Percentiles rank a stretch among this genome's conserved stretches.
phyloP scores from a whole-genome alignment of 2,329 filamentous ascomycete species.

The Fusarium tricinctum region DNA sequence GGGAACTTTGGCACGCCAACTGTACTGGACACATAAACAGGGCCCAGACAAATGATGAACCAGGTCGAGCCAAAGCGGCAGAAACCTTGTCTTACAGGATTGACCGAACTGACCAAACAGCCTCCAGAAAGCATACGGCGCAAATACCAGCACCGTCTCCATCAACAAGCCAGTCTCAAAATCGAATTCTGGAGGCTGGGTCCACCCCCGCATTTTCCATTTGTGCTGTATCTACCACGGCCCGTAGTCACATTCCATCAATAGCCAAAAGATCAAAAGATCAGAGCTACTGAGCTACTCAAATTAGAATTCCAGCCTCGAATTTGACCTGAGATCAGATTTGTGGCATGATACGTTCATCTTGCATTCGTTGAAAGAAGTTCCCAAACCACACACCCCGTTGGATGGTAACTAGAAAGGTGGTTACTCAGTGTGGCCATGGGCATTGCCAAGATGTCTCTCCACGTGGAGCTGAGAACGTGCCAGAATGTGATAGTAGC shows the following conservation, averaged over 20 bases:
- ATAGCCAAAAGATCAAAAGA: no score
- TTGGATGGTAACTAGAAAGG: no score
- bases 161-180: neutral
- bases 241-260: constrained; percentile 12
- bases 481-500: neutral
- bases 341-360: no score
- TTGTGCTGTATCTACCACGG: neutral
- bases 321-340: no score
- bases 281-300: no score
- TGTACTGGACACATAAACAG: no score
- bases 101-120: neutral
- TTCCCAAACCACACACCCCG: no score
- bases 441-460: neutral
- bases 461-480: neutral
- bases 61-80: neutral
- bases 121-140: neutral
- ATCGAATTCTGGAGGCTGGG: neutral
- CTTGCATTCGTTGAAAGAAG: no score
- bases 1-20: no score
- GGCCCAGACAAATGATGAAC: no score
- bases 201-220: constrained; percentile 9
- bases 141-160: neutral
- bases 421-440: no score
- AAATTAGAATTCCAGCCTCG: no score
- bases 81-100: neutral